Percentiles rank a stretch among this genome's conserved stretches.
These are phyloP conservation scores for Eutypa lata DNA, from an alignment of 2,329 filamentous ascomycete species.

Conservation along the genomic window DNA sequence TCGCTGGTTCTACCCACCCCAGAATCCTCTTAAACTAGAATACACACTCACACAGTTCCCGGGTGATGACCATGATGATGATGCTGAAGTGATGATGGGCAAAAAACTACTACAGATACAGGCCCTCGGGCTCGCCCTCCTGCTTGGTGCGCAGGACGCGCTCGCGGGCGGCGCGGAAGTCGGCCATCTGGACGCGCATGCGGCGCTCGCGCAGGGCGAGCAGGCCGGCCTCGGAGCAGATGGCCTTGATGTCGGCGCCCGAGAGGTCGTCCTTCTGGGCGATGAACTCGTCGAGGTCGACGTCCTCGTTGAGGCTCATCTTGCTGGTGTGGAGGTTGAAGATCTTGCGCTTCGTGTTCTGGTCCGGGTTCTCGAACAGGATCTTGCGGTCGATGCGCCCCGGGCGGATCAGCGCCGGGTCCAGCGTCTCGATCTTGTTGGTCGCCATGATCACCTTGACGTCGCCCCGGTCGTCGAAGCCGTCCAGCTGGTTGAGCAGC, in stretches of 20 bases:
- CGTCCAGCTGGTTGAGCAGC: slow-evolving; percentile 95
- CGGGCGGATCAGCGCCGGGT: slow-evolving; percentile 92
- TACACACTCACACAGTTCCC: slow-evolving; percentile 6
- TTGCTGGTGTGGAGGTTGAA: slow-evolving; percentile 97
- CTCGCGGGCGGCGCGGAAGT: slow-evolving; percentile 90
- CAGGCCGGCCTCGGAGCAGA: slow-evolving; percentile 94
- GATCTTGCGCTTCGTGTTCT: slow-evolving; percentile 96
- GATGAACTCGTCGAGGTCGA: slow-evolving; percentile 98
- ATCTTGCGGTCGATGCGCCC: slow-evolving; percentile 99
- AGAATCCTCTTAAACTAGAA: slow-evolving; percentile 6
- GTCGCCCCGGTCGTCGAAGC: slow-evolving; percentile 97
- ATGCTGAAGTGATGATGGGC: no score
- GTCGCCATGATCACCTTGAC: slow-evolving; percentile 99
- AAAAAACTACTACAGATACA: slow-evolving; percentile 98
- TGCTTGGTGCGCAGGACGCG: slow-evolving; percentile 97
- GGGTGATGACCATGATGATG: no score
- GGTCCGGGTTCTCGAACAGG: slow-evolving; percentile 63
- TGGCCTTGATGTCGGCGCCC: slow-evolving; percentile 97
- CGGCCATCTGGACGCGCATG: slow-evolving; percentile 98
- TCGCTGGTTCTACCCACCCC: background rate
- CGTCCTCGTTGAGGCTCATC: slow-evolving; percentile 94
- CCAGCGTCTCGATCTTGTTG: slow-evolving; percentile 98
- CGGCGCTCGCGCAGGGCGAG: slow-evolving; percentile 90
- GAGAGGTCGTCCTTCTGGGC: slow-evolving; percentile 96
- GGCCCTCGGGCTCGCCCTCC: slow-evolving; percentile 94